Evolutionary conservation across 352 stramenopile species (phyloP).

Genomic region (Phytopythium montanum): DNA sequence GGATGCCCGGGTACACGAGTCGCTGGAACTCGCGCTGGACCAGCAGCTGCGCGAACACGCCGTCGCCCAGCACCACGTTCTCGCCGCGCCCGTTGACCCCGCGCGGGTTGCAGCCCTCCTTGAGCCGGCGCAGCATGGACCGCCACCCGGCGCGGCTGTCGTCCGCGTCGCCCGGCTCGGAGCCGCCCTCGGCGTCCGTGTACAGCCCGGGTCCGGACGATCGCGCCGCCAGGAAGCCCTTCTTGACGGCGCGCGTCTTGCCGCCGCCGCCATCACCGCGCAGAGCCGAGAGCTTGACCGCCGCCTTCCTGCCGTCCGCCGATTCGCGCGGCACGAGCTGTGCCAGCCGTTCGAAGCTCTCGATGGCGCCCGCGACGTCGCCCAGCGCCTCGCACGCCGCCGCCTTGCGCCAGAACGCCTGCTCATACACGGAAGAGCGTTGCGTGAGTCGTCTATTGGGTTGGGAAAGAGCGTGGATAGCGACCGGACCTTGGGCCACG

Average conservation of each 20-base stretch:
- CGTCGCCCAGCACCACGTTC: conserved; percentile 67
- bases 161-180: not conserved
- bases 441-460: too few species aligned
- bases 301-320: conserved; percentile 47
- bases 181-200: conserved; percentile 28
- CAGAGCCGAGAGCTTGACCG: conserved; percentile 29
- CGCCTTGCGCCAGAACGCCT: conserved; percentile 57
- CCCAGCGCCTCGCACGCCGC: conserved; percentile 69
- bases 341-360: conserved; percentile 73
- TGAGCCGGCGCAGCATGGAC: conserved; percentile 59
- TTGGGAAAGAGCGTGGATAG: not conserved
- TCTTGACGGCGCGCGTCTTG: conserved; percentile 22
- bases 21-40: conserved; percentile 64
- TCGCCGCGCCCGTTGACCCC: conserved; percentile 56
- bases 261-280: not conserved
- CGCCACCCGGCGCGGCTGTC: conserved; percentile 29
- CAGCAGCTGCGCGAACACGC: conserved; percentile 76
- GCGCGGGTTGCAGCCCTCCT: conserved; percentile 45
- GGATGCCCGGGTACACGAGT: conserved; percentile 78
- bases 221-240: conserved; percentile 37
- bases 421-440: not conserved
- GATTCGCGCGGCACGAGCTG: conserved; percentile 42
- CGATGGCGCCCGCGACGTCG: conserved; percentile 56
- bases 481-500: conserved; percentile 84
- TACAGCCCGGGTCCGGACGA: conserved; percentile 42